Base-by-base conservation (phyloP, 1,139 yeast species). In the Hyphopichia wangnamkhiaoensis region DNA sequence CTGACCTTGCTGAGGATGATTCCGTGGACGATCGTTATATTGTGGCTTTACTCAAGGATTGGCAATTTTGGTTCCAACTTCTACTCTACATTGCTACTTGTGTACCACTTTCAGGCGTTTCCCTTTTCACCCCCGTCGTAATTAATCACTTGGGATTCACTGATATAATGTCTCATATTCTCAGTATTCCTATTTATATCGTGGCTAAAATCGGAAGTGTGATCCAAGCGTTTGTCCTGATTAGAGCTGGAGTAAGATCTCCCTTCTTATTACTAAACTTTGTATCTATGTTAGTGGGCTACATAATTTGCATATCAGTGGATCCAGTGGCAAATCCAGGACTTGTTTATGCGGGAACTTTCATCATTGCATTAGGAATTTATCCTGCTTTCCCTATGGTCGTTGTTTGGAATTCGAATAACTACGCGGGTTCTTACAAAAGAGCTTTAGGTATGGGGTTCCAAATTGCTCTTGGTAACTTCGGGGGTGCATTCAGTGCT, bases 381-480 rank as follows among this genome's bases (percentile, higher is more conserved):
- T 66, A 58, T 40, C 54, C 68, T 3, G 61, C 63, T 1, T 58
- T 63, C 40, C 72, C 74, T 5, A 53, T 61, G 15, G 48, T 58
- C 14, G 57, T 68, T 29, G 56, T 68, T 4, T 69, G 74, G 74
- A 49, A 57, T 29, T 54, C 68, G 1, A 65, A 59, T 39, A 69
- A 70, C 38, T 51, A 66, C 32, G 54, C 67, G 4, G 65, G 65
- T 12, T 55, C 56, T 3, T 56, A 54, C 43, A 69, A 66, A 43
- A 57, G 74, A 35, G 67, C 69, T 3, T 57, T 68, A 33, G 70
- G 66, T 2, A 59, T 63, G 57, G 74, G 71, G 3, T 49, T 65
- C 27, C 74, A 67, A 37, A 64, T 70, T 31, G 71, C 72, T 3
- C 38, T 66, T 19, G 75, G 74, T 12, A 61, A 64, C 36, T 53